These are phyloP conservation scores for Prinsepia uniflora DNA, from an alignment of 306 rosid species.

Conservation along the genomic window DNA sequence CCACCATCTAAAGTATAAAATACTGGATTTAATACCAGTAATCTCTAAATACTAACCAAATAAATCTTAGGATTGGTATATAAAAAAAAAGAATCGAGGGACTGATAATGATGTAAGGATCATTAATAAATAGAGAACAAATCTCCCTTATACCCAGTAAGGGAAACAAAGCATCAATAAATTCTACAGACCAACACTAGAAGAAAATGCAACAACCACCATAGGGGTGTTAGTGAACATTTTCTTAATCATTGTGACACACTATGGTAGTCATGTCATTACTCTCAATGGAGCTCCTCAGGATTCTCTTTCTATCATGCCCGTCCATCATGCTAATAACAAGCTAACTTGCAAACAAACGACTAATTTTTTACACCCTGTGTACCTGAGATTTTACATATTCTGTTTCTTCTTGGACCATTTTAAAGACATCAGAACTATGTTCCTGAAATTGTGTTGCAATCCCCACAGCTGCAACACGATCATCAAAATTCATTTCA, in stretches of 20 bases:
- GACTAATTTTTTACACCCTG: conserved; percentile 13
- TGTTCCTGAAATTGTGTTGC: conserved; percentile 89
- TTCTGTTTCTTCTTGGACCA: conserved; percentile 92
- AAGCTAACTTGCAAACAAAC: conserved; percentile 4
- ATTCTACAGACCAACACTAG: background rate
- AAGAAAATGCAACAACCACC: no score
- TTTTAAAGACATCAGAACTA: conserved; percentile 56
- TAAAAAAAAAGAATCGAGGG: background rate
- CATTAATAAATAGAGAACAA: background rate
- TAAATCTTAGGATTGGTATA: no score
- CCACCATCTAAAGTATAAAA: background rate
- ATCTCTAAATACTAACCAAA: background rate
- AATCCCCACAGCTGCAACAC: conserved; percentile 90
- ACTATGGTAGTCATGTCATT: background rate
- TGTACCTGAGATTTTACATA: conserved; percentile 83
- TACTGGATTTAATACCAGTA: background rate
- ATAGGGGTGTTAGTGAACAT: background rate
- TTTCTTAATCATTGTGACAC: background rate
- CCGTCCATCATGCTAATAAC: background rate
- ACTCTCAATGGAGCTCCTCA: background rate
- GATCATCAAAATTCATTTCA: conserved; percentile 89
- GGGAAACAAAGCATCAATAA: background rate
- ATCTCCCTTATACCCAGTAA: background rate
- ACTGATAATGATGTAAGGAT: background rate
- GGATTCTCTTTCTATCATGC: background rate